Conservation (phyloP, 1,139 yeast genomes). For the Scheffersomyces cryptocercus region DNA sequence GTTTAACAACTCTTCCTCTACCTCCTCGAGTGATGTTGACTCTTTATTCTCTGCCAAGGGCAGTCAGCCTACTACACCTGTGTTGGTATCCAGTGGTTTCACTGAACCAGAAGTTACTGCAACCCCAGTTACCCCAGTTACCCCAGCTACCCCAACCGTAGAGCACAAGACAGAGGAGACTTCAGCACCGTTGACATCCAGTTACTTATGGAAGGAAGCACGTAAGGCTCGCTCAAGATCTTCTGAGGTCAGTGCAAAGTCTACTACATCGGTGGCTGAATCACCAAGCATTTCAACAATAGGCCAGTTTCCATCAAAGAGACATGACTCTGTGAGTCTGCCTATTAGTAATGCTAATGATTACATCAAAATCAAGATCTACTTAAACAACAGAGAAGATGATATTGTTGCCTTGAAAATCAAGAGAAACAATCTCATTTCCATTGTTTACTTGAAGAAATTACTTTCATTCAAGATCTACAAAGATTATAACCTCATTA, state of each 20-base stretch:
- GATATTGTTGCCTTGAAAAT: conserved; percentile 36
- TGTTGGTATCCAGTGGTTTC: neutral
- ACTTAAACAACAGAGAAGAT: conserved; percentile 30
- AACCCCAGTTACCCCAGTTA: conserved; percentile 19
- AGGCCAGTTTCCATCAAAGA: neutral
- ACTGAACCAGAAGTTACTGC: neutral
- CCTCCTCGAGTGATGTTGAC: neutral
- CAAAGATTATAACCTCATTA: conserved; percentile 30
- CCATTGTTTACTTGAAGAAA: conserved; percentile 32
- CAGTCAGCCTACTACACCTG: neutral
- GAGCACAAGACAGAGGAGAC: conserved; percentile 10
- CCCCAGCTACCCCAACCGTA: conserved; percentile 24
- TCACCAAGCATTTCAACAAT: neutral
- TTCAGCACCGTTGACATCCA: neutral
- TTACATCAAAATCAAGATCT: conserved; percentile 32
- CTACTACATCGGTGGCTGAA: neutral
- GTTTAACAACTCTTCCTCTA: neutral
- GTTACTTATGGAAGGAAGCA: neutral
- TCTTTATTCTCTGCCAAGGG: neutral
- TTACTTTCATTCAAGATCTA: conserved; percentile 35
- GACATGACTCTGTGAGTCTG: conserved; percentile 2
- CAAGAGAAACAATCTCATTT: conserved; percentile 25
- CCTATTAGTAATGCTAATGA: conserved; percentile 12
- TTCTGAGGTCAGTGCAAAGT: neutral
- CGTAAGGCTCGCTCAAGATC: neutral